Base-by-base conservation (phyloP, 345 rosid species). In the Turnera subulata region DNA sequence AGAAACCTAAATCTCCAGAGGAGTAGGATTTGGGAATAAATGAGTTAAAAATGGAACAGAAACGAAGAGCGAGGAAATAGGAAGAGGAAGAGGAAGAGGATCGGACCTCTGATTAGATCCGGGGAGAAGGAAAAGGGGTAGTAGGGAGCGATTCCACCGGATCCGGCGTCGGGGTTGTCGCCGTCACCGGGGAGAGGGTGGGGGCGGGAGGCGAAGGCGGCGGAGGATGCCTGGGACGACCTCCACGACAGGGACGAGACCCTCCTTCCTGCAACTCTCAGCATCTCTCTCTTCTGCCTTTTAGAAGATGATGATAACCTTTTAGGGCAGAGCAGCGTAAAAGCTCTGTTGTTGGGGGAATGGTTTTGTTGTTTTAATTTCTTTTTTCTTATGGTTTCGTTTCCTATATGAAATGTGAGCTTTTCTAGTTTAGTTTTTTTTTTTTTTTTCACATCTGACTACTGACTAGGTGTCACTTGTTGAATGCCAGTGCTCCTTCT, bases 221-320 rank as follows among this genome's bases (percentile, higher is more conserved):
- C 61, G 45, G 82, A 75, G 56, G 76, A 46, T 4, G 85, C 66
- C 26, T 66, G 71, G 16, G 77, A 61, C 17, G 78, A 63, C 68
- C 73, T 74, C 82, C 80, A 74, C 13, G 74, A 42, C 13, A 71
- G 59, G 63, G 86, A 80, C 2, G 84, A 70, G 65, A 87, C 68
- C 71, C 89, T 88, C 82, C 81, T 85, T 72, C 85, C 91, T 16
- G 88, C 89, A 46, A 80, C 65, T 50, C 91, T 78, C 68, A 91
- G 68, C 97, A 87, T 91, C 83, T 59, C 69, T 29, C 55, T 55
- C 20, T 58, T 32, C 52, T 54, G 51, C 42, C 19, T 39, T 16
- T n/a, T n/a, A n/a, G 15, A 20, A 12, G 43, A 9, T 35, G 23
- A 9, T 22, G 14, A 24, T 42, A 29, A 29, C 53, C n/a, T n/a